Evolutionary conservation across 495 filamentous ascomycete species (phyloP).

Genomic region (Entonaema liquescens): DNA sequence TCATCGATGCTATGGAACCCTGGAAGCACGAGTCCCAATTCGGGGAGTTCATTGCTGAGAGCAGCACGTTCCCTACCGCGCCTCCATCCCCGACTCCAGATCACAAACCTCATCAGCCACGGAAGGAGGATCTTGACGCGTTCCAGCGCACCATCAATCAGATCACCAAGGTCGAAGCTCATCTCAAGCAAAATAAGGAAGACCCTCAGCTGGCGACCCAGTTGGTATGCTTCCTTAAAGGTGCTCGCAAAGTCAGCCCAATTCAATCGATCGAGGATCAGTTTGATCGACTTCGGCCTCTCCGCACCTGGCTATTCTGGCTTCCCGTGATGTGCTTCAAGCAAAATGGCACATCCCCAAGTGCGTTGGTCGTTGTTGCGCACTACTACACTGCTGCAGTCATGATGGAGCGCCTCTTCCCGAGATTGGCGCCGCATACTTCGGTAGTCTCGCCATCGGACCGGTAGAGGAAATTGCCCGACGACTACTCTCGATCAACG

Average conservation of each 20-base stretch:
- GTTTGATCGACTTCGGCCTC: conserved; percentile 84
- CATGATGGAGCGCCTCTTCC: conserved; percentile 87
- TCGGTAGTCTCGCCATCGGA: conserved; percentile 76
- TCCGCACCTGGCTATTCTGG: conserved; percentile 96
- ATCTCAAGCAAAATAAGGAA: conserved; percentile 75
- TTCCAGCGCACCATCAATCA: conserved; percentile 71
- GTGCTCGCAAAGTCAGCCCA: conserved; percentile 76
- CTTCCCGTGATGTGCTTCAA: conserved; percentile 77
- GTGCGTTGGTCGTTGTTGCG: conserved; percentile 81
- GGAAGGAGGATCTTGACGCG: conserved; percentile 73
- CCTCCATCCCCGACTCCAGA: conserved; percentile 68
- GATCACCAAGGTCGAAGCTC: conserved; percentile 74
- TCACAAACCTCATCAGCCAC: conserved; percentile 63
- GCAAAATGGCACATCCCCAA: conserved; percentile 64
- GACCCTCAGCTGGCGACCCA: conserved; percentile 79
- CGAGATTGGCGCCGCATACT: conserved; percentile 86
- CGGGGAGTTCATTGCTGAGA: conserved; percentile 81
- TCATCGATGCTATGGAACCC: conserved; percentile 89
- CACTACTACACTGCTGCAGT: conserved; percentile 91
- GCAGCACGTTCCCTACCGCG: conserved; percentile 70
- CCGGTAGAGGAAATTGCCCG: conserved; percentile 82
- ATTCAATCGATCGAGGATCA: conserved; percentile 78
- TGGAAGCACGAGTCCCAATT: conserved; percentile 93
- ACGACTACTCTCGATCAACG: conserved; percentile 61
- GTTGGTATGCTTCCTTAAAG: conserved; percentile 81